Conservation (phyloP, 371 early-diverging fungal genomes). For the Rhizopus stolonifer region DNA sequence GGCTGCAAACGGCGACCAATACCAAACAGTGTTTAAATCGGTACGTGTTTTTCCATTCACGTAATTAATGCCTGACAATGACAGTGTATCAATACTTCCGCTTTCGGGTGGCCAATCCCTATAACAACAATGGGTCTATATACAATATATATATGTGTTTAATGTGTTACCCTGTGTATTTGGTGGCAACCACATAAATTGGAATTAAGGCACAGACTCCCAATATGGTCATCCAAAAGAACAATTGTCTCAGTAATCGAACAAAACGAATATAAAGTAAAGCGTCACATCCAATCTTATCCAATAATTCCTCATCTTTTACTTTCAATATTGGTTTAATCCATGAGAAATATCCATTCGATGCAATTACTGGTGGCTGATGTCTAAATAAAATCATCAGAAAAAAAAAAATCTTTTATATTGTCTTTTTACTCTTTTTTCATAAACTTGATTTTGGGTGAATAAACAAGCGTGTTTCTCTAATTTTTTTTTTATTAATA, state of each 20-base stretch:
- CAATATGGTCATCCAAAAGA: constrained; percentile 57
- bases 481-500: constrained; percentile 10
- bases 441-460: constrained; percentile 41
- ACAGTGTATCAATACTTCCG: constrained; percentile 36
- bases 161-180: constrained; percentile 30
- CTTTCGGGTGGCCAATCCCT: constrained; percentile 50
- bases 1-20: constrained; percentile 67
- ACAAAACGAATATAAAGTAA: constrained; percentile 77
- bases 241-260: constrained; percentile 54
- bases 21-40: constrained; percentile 41
- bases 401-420: neutral
- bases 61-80: constrained; percentile 38
- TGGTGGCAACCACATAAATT: constrained; percentile 57
- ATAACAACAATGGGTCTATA: constrained; percentile 3
- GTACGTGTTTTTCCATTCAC: constrained; percentile 23
- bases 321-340: constrained; percentile 56
- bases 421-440: constrained; percentile 32
- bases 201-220: constrained; percentile 65
- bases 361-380: constrained; percentile 62
- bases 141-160: neutral
- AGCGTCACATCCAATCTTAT: constrained; percentile 78
- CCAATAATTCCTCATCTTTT: constrained; percentile 57
- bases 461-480: constrained; percentile 46
- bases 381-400: constrained; percentile 39
- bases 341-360: constrained; percentile 65